Evolutionary conservation across 495 filamentous ascomycete species (phyloP).

Genomic region (Penicillium odoratum): DNA sequence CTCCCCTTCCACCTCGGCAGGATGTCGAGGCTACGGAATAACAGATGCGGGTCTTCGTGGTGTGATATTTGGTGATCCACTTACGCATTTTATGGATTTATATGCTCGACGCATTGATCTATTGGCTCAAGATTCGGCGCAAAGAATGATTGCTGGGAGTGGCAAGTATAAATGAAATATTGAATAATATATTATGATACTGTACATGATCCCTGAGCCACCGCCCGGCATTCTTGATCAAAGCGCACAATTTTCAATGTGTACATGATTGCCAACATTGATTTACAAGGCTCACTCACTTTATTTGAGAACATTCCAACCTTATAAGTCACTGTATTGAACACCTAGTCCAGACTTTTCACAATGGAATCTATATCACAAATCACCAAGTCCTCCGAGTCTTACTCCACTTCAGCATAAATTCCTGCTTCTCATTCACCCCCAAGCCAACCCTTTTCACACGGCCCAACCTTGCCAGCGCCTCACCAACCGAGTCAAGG

Average conservation of each 20-base stretch:
- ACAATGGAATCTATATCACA: not conserved
- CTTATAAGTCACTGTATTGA: too few relatives aligned
- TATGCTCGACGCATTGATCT: constrained; percentile 68
- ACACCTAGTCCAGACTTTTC: not conserved
- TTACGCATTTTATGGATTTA: constrained; percentile 75
- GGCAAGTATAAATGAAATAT: too few relatives aligned
- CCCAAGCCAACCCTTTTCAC: constrained; percentile 90
- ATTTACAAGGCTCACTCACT: too few relatives aligned
- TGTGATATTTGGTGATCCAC: constrained; percentile 75
- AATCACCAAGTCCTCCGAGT: constrained; percentile 39
- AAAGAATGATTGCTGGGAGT: not conserved
- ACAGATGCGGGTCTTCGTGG: constrained; percentile 63
- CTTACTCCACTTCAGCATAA: constrained; percentile 63
- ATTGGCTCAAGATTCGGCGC: constrained; percentile 43
- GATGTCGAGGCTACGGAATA: constrained; percentile 61
- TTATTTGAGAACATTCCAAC: too few relatives aligned
- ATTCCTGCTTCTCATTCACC: constrained; percentile 76
- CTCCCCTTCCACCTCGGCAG: constrained; percentile 32
- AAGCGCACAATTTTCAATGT: too few relatives aligned
- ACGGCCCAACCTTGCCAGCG: constrained; percentile 82
- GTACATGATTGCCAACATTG: too few relatives aligned
- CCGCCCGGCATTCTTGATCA: too few relatives aligned
- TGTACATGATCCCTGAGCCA: too few relatives aligned
- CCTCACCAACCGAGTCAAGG: constrained; percentile 75
- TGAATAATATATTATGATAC: too few relatives aligned